Conservation (phyloP, 495 filamentous ascomycete species). For the Alectoria sarmentosa region DNA sequence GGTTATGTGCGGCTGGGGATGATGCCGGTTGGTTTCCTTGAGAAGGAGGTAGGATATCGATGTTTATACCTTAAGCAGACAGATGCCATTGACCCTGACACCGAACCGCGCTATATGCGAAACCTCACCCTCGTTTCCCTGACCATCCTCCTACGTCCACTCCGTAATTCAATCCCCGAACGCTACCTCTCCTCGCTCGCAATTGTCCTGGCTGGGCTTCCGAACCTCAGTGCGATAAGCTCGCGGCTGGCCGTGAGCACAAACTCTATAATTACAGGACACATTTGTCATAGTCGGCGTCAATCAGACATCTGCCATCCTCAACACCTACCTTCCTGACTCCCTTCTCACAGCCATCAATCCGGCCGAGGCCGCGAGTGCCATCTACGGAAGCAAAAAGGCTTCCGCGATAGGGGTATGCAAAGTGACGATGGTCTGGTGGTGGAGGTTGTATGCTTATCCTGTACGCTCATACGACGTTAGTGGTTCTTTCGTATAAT, state of each 20-base stretch:
- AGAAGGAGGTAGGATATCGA: too few relatives aligned
- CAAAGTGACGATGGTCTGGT: constrained; percentile 41
- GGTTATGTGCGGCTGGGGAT: too few relatives aligned
- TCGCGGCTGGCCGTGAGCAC: background rate
- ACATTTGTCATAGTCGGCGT: constrained; percentile 44
- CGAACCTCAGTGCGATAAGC: background rate
- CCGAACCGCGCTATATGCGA: too few relatives aligned
- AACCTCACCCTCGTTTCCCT: too few relatives aligned
- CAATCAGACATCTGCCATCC: constrained; percentile 42
- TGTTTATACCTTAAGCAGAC: too few relatives aligned
- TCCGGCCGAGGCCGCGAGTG: constrained; percentile 36
- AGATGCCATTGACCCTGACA: too few relatives aligned
- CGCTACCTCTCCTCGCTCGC: background rate
- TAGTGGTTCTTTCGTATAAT: constrained; percentile 14
- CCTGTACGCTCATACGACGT: constrained; percentile 49
- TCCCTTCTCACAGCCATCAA: constrained; percentile 39
- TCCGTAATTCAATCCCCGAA: background rate
- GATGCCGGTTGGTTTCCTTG: too few relatives aligned
- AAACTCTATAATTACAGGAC: constrained; percentile 25
- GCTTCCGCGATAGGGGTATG: constrained; percentile 45
- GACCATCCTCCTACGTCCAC: too few relatives aligned
- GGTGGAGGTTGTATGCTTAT: constrained; percentile 47
- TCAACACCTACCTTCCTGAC: constrained; percentile 50
- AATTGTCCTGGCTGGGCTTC: background rate
- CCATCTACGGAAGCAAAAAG: constrained; percentile 49